phyloP scores from a whole-genome alignment of 805 yeast species.

The Wilhelminamyces savonicus region DNA sequence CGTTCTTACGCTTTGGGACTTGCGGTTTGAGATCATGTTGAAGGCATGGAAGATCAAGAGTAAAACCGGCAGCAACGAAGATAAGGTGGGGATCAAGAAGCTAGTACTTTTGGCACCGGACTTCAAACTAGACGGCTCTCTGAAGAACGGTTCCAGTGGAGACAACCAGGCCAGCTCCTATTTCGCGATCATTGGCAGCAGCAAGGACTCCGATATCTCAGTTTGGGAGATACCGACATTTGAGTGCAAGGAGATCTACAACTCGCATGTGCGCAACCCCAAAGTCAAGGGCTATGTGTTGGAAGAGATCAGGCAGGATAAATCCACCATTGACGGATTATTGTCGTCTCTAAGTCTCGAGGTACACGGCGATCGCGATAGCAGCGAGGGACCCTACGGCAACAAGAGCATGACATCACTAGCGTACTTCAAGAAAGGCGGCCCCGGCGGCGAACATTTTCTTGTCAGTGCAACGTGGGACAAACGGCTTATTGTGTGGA shows the following conservation, averaged over 20 bases:
- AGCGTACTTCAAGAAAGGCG: conserved; percentile 1
- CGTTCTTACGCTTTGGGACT: conserved; percentile 72
- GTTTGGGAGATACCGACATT: conserved; percentile 71
- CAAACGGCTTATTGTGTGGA: conserved; percentile 23
- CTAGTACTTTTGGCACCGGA: conserved; percentile 39
- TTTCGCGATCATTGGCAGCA: conserved; percentile 63
- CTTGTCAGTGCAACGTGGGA: conserved; percentile 22
- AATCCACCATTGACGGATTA: conserved; percentile 10
- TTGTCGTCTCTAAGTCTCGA: too few species aligned
- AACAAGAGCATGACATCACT: conserved; percentile 10
- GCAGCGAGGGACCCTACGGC: too few species aligned
- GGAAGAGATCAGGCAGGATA: conserved; percentile 13
- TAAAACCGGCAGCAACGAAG: conserved; percentile 14
- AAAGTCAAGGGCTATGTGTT: conserved; percentile 16
- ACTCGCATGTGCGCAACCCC: conserved; percentile 13
- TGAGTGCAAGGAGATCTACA: conserved; percentile 42
- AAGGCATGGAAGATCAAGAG: conserved; percentile 54
- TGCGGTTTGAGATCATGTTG: conserved; percentile 56
- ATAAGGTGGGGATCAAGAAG: conserved; percentile 31
- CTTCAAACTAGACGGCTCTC: conserved; percentile 23
- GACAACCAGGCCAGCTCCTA: conserved; percentile 1
- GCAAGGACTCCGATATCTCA: conserved; percentile 50
- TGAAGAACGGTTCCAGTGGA: conserved; percentile 26
- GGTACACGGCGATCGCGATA: too few species aligned
- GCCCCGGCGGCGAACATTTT: conserved; percentile 3